These are phyloP conservation scores for Xanthoconium separans DNA, from an alignment of 1,284 basidiomycete species.

Conservation along the genomic window DNA sequence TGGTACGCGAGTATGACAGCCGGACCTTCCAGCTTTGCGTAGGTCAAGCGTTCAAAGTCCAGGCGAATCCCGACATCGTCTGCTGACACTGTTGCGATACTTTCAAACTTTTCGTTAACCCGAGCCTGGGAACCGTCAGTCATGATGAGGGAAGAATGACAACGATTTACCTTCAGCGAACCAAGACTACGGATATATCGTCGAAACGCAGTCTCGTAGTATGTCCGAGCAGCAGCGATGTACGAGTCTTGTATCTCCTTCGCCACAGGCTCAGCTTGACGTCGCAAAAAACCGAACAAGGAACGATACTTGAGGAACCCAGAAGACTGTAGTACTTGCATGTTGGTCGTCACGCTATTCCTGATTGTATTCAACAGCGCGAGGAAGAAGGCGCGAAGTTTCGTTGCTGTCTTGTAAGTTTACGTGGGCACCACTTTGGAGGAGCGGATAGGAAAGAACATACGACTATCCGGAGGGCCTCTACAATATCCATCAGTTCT, in stretches of 20 bases:
- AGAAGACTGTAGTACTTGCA: slow-evolving; percentile 90
- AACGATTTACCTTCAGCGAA: slow-evolving; percentile 62
- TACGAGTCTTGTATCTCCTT: slow-evolving; percentile 91
- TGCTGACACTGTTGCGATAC: slow-evolving; percentile 47
- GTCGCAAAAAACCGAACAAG: slow-evolving; percentile 84
- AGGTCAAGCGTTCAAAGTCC: slow-evolving; percentile 57
- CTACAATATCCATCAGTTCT: slow-evolving; percentile 79
- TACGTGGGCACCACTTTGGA: slow-evolving; percentile 1
- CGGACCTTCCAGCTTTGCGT: slow-evolving; percentile 76
- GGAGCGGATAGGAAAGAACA: slow-evolving; percentile 22
- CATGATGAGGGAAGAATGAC: not conserved
- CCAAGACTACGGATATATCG: slow-evolving; percentile 84
- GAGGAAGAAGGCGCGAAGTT: slow-evolving; percentile 87
- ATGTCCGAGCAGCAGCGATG: slow-evolving; percentile 78
- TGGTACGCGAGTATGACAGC: slow-evolving; percentile 80
- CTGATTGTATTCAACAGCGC: slow-evolving; percentile 81
- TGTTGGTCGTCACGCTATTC: slow-evolving; percentile 84
- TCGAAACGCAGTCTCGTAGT: slow-evolving; percentile 95
- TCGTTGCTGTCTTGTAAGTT: slow-evolving; percentile 70
- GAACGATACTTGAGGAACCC: slow-evolving; percentile 83
- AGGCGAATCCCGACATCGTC: slow-evolving; percentile 39
- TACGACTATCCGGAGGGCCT: slow-evolving; percentile 85
- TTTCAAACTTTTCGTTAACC: slow-evolving; percentile 61
- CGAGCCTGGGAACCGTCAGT: slow-evolving; percentile 45
- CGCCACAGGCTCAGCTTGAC: slow-evolving; percentile 81